Conservation (phyloP, 2,329 filamentous ascomycete genomes). For the Dothistroma septosporum region DNA sequence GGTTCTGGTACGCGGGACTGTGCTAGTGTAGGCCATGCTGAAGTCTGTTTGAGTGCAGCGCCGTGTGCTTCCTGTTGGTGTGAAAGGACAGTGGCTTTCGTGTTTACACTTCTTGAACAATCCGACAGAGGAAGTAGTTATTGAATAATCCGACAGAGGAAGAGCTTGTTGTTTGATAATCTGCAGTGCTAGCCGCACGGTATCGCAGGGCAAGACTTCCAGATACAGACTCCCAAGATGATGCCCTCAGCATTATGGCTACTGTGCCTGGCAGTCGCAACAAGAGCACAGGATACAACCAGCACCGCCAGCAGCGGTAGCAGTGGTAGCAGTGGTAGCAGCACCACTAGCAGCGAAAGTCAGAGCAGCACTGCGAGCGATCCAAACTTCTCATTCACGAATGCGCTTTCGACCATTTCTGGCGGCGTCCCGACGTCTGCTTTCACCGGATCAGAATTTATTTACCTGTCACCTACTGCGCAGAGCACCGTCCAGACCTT, state of each 20-base stretch:
- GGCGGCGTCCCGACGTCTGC: slow-evolving; percentile 20
- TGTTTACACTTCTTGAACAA: neutral
- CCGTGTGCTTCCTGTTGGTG: neutral
- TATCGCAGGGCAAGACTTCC: neutral
- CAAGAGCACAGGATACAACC: slow-evolving; percentile 26
- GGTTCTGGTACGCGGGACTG: neutral
- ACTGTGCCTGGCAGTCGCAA: slow-evolving; percentile 33
- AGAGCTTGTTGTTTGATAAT: neutral
- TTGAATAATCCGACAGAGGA: neutral
- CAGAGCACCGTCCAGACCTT: slow-evolving; percentile 34
- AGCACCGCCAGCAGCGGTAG: neutral
- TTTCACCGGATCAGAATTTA: slow-evolving; percentile 29
- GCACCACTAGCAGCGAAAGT: neutral
- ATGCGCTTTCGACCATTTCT: slow-evolving; percentile 22
- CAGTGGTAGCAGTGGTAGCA: neutral
- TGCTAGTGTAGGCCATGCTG: neutral
- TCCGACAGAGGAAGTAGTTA: neutral
- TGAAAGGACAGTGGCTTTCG: neutral
- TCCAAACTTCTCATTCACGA: slow-evolving; percentile 23
- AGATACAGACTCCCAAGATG: slow-evolving; percentile 23
- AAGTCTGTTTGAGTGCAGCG: neutral
- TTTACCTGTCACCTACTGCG: slow-evolving; percentile 26
- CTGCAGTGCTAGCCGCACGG: neutral
- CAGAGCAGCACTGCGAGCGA: neutral
- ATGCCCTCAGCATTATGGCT: slow-evolving; percentile 29